Conservation (phyloP, 257 asterid species). For the Solanum stenotomum region DNA sequence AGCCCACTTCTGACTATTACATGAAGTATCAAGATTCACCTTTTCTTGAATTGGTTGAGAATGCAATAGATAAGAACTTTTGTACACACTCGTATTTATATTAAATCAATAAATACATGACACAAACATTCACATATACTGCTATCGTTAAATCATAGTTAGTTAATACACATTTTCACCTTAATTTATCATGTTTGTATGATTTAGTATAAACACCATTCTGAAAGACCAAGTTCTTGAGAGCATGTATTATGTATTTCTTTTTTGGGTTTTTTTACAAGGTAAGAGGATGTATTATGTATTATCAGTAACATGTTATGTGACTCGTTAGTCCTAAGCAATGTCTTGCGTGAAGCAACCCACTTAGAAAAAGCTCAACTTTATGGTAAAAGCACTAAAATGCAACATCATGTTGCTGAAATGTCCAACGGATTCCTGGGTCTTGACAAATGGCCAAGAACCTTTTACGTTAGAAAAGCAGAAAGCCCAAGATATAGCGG, state of each 20-base stretch:
- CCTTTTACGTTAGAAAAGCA: not conserved
- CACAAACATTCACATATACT: not conserved
- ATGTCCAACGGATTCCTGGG: not conserved
- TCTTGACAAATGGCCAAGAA: not conserved
- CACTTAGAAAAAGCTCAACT: not conserved
- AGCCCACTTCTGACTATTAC: not conserved
- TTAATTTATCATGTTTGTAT: not conserved
- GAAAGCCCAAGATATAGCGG: not conserved
- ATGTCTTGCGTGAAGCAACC: not conserved
- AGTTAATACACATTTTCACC: not conserved
- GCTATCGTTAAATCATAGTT: not conserved
- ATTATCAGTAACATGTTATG: not conserved
- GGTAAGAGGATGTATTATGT: not conserved
- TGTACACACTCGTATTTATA: not conserved
- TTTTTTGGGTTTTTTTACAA: not conserved
- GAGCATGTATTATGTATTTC: not conserved
- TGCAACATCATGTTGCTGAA: not conserved
- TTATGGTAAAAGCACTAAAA: not conserved
- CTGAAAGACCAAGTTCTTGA: not conserved
- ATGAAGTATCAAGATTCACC: not conserved
- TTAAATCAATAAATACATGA: not conserved
- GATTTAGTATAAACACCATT: not conserved
- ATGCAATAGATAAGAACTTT: not conserved
- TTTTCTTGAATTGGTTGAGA: not conserved
- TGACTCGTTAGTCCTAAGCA: not conserved